Evolutionary conservation across 140 eudicot genomes (phyloP), one percentile per base, ranked within the genome.

Genomic region (Stevia rebaudiana): DNA sequence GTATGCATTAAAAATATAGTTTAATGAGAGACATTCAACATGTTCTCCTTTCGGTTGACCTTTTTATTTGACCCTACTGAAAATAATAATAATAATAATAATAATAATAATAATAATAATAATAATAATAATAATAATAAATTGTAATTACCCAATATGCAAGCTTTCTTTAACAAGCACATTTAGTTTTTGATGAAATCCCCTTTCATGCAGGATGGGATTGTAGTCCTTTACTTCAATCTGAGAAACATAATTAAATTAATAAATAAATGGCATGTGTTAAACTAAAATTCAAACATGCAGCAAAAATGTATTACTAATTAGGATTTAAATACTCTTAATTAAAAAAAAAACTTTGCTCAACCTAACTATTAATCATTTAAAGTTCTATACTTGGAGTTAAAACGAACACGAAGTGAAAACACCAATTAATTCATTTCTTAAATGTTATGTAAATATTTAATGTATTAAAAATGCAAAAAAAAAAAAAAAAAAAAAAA

Each of bases 81-180:
- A 13, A n/a, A n/a, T n/a, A n/a, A n/a, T n/a, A n/a, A n/a, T n/a
- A n/a, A n/a, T n/a, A n/a, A n/a, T n/a, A n/a, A n/a, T n/a, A n/a
- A n/a, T n/a, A n/a, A n/a, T n/a, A n/a, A n/a, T n/a, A n/a, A n/a
- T n/a, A n/a, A n/a, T n/a, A n/a, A n/a, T n/a, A n/a, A n/a, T n/a
- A n/a, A n/a, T n/a, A n/a, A n/a, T n/a, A n/a, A n/a, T n/a, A n/a
- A n/a, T n/a, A n/a, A n/a, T n/a, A n/a, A n/a, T n/a, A n/a, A n/a
- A n/a, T n/a, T n/a, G n/a, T n/a, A n/a, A n/a, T n/a, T 92, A 92
- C 96, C 96, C 92, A 56, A 81, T 79, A 65, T 79, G 89, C 72
- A 88, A 86, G 74, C 98, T 88, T 76, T 92, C 94, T 74, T 92
- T 81, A 22, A 87, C 87, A 53, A 92, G 95, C 77, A 78, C 74